Evolutionary conservation across 345 rosid genomes (phyloP).

Genomic region (Lagerstroemia speciosa): DNA sequence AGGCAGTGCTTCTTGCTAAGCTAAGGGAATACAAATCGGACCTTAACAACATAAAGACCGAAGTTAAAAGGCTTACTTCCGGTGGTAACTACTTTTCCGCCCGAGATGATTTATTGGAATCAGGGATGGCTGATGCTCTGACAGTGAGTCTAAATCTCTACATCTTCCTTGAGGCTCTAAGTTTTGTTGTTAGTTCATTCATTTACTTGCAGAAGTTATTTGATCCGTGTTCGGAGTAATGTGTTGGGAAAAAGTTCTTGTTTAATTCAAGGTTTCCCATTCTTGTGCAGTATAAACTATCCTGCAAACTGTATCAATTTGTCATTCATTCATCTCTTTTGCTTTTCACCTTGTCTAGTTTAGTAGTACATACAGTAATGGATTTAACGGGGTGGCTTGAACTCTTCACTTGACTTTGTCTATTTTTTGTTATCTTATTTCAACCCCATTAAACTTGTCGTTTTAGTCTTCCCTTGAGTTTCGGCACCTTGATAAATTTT

Average conservation of each 20-base stretch:
- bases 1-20: constrained; percentile 64
- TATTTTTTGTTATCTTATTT: too few species aligned
- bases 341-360: background rate
- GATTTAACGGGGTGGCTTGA: too few species aligned
- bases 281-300: background rate
- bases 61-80: constrained; percentile 51
- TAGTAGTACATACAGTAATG: too few species aligned
- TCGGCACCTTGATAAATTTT: too few species aligned
- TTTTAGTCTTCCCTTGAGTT: too few species aligned
- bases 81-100: constrained; percentile 47
- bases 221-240: background rate
- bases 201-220: background rate
- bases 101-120: constrained; percentile 58
- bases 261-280: background rate
- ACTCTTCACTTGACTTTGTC: too few species aligned
- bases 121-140: constrained; percentile 70
- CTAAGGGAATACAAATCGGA: constrained; percentile 80
- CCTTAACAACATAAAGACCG: constrained; percentile 68
- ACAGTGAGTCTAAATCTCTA: constrained; percentile 30
- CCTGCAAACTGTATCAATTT: background rate
- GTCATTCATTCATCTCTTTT: background rate
- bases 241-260: background rate
- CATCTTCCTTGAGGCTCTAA: background rate
- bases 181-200: background rate
- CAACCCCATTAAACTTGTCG: too few species aligned